Evolutionary conservation across 2,329 filamentous ascomycete genomes (phyloP), one percentile per base, ranked within the genome.

Genomic region (Berkeleyomyces basicola): DNA sequence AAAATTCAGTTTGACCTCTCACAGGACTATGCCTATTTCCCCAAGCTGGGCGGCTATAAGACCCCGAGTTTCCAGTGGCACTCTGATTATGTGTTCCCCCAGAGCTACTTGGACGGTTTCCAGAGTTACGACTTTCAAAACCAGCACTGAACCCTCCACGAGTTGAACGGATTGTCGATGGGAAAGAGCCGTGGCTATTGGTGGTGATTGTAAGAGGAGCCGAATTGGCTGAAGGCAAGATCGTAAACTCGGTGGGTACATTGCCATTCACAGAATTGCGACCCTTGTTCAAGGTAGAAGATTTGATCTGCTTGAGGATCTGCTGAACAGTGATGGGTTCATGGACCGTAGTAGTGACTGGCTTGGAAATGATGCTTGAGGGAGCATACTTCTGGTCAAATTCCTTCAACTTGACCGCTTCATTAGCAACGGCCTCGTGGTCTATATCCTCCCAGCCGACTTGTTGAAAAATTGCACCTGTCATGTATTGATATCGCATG

Each of bases 391-490:
- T 72, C 64, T 70, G 71, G 6, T 72, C 70, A 16, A 71, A 68
- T 33, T 68, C 63, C 1, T 53, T 61, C 46, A 76, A 66, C 33
- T 68, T 69, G 11, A 68, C 65, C 58, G 73, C 71, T 14, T 73
- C 69, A 43, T 67, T 64, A 64, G 63, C 60, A 65, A 62, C 60
- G 57, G 61, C 49, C 51, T 68, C 68, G 23, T 72, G 69, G 63
- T 82, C 77, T 61, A 88, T 71, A 68, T 87, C 82, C 68, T 90
- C 86, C 75, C 87, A 86, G 1, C 82, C 81, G 60, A 89, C 79
- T 53, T 81, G 81, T 65, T 79, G 78, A 39, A 93, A 74, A 64
- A 91, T 84, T 51, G 75, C 78, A 14, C 86, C 85, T 7, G 85
- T 76, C 59, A 89, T 75, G 68, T 81, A 81, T 64, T 85, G 81